phyloP scores from a whole-genome alignment of 208 protist species.

The Leishmania mexicana region DNA sequence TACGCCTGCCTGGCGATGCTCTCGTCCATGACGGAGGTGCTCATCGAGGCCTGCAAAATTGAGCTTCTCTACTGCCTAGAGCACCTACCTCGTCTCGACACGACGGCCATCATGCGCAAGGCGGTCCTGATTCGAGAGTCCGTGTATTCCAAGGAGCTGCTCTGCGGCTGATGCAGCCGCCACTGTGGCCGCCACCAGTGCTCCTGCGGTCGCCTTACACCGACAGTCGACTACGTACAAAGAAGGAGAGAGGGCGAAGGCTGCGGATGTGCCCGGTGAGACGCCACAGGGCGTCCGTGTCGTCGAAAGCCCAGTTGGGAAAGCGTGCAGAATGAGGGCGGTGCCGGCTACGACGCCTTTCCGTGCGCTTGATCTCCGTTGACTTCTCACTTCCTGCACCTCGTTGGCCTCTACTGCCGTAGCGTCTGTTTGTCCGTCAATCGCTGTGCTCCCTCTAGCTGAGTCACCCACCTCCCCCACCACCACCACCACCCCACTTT shows the following conservation, averaged over 20 bases:
- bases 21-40: constrained; percentile 74
- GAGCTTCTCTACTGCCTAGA: constrained; percentile 72
- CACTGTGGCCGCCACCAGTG: neutral
- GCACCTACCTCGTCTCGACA: constrained; percentile 79
- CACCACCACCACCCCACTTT: neutral
- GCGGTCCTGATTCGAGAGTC: constrained; percentile 77
- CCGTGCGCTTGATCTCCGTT: neutral
- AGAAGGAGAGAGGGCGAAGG: neutral
- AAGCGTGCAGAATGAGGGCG: neutral
- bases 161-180: constrained; percentile 7
- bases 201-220: neutral
- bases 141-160: constrained; percentile 45
- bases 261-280: neutral
- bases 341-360: neutral
- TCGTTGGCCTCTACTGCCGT: neutral
- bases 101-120: constrained; percentile 62
- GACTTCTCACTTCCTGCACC: neutral
- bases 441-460: neutral
- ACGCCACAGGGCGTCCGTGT: neutral
- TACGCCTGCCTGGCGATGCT: constrained; percentile 84
- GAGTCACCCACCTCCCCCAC: no score
- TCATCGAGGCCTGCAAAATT: constrained; percentile 78
- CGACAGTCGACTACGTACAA: neutral
- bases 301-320: neutral
- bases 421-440: neutral